Conservation (phyloP, 345 rosid genomes). For the Arabis hirsuta region DNA sequence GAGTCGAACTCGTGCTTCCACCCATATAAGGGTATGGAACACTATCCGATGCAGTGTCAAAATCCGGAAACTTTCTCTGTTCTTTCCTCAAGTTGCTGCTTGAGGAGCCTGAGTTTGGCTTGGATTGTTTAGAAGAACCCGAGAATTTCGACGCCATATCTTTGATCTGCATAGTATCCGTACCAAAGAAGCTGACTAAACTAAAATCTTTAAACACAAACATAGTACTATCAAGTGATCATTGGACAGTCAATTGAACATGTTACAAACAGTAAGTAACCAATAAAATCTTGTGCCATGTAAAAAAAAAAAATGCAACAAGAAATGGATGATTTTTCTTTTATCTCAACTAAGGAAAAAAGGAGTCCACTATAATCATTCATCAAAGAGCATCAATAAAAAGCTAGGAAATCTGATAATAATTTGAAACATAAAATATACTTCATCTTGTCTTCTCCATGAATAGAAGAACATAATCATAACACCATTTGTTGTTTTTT, state of each 20-base stretch:
- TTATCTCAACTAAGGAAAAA: constrained; percentile 35
- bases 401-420: constrained; percentile 39
- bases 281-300: constrained; percentile 26
- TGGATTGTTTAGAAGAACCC: constrained; percentile 71
- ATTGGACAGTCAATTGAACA: constrained; percentile 32
- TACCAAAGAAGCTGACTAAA: constrained; percentile 13
- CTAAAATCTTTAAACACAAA: constrained; percentile 18
- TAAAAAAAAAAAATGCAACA: constrained; percentile 20
- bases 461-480: constrained; percentile 48
- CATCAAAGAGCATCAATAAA: constrained; percentile 42
- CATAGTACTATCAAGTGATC: constrained; percentile 16
- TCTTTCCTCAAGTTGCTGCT: constrained; percentile 72
- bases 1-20: constrained; percentile 70
- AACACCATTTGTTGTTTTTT: constrained; percentile 23
- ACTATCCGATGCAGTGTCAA: constrained; percentile 75
- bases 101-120: constrained; percentile 69
- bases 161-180: constrained; percentile 69
- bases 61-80: constrained; percentile 68
- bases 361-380: constrained; percentile 42
- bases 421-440: constrained; percentile 42
- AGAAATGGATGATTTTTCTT: constrained; percentile 29
- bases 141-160: constrained; percentile 92
- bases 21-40: constrained; percentile 67
- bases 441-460: constrained; percentile 45
- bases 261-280: constrained; percentile 27